Evolutionary conservation across 495 filamentous ascomycete species (phyloP).

Genomic region (Aspergillus indologenus): DNA sequence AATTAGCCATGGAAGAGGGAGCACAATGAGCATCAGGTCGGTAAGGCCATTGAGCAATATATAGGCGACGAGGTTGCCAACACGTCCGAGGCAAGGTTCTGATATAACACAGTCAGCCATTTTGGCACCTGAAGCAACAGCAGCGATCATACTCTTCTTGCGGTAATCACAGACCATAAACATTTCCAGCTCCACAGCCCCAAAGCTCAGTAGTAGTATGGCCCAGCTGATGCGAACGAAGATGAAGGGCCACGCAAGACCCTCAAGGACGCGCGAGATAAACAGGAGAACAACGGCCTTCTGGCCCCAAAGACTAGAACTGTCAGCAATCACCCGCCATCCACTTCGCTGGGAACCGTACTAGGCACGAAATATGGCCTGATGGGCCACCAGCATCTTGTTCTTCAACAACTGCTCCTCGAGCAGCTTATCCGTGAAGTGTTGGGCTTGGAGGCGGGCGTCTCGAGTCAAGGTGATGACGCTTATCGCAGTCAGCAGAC

Average conservation of each 20-base stretch:
- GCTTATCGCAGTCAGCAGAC: background rate
- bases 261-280: conserved; percentile 10
- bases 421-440: background rate
- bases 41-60: background rate
- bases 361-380: background rate
- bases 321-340: no score
- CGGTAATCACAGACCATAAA: conserved; percentile 13
- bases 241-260: conserved; percentile 11
- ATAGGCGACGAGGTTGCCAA: background rate
- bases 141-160: background rate
- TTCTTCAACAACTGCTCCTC: background rate
- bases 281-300: conserved; percentile 14
- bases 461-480: no score
- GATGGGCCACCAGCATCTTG: background rate
- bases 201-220: conserved; percentile 5
- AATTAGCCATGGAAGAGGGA: background rate
- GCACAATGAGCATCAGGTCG: background rate
- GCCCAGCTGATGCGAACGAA: conserved; percentile 14
- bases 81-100: background rate
- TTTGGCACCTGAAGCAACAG: background rate
- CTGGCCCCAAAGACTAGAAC: conserved; percentile 17
- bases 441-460: background rate
- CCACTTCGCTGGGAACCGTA: background rate
- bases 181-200: background rate
- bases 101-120: background rate